Conservation (phyloP, 2,329 filamentous ascomycete genomes). For the Diaporthe amygdali region DNA sequence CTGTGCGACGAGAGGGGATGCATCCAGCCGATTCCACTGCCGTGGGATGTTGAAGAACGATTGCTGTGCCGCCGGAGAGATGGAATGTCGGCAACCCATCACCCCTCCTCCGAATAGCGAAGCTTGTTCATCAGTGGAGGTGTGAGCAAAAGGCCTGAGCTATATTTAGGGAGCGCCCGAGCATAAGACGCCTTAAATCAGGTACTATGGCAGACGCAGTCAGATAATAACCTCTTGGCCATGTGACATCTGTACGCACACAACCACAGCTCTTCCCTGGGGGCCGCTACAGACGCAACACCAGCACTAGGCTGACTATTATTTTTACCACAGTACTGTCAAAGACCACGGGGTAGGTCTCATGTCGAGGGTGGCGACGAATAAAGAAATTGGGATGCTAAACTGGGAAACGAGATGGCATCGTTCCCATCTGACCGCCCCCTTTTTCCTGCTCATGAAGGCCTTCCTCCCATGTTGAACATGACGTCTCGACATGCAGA, state of each 20-base stretch:
- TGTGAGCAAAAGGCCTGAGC: not conserved
- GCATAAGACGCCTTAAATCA: not conserved
- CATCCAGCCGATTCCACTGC: not conserved
- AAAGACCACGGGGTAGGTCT: not conserved
- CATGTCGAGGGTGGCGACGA: not conserved
- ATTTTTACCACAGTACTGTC: not conserved
- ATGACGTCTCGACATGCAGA: not conserved
- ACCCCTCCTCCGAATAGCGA: not conserved
- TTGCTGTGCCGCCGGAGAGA: not conserved
- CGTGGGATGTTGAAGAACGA: not conserved
- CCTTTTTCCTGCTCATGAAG: not conserved
- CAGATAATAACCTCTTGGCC: constrained; percentile 5
- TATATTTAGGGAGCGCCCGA: not conserved
- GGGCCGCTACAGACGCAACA: not conserved
- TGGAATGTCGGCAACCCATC: not conserved
- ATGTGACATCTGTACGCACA: not conserved
- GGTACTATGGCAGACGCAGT: not conserved
- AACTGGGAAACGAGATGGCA: not conserved
- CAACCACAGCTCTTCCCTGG: not conserved
- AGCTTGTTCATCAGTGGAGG: not conserved
- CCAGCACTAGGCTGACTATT: not conserved
- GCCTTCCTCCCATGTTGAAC: not conserved
- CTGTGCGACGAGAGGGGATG: not conserved
- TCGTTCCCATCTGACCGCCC: not conserved
- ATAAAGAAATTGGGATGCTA: not conserved